Evolutionary conservation across 2,329 filamentous ascomycete species (phyloP), one percentile per base, ranked within the genome.

Genomic region (Dothistroma pini): DNA sequence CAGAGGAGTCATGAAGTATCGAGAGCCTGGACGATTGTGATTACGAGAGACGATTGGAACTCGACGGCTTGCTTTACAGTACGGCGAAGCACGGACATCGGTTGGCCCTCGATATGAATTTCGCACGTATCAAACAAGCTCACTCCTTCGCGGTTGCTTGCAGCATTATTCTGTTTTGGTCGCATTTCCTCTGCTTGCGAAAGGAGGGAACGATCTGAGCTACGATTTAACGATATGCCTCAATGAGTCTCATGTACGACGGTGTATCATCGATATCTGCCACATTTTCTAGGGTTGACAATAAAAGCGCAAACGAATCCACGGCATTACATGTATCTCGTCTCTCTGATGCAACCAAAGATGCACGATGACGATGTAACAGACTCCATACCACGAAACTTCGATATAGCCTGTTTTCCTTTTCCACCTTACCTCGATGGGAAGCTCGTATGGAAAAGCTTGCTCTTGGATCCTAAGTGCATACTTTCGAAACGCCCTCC

Each of bases 1-100:
- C n/a, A 60, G 75, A 49, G 75, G 75, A 19, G 70, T 71, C 35
- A 77, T 77, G 75, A 75, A 75, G 54, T 75, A 70, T 63, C 67
- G 74, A 31, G 72, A 75, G 58, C 67, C 70, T 19, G 66, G 63
- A 16, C 55, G 65, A 56, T 50, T 64, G 25, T 69, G 59, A 64
- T 59, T 44, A 6, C 41, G 41, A 44, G 16, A n/a, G n/a, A 38
- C 10, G 34, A 38, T 16, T 38, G 34, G 34, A 29, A 29, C 14
- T 38, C 10, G 34, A 38, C 34, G 41, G 16, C 16, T 9, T n/a
- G 41, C 41, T n/a, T 4, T 44, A 14, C 9, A 19, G 8, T 44
- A n/a, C 8, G n/a, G 41, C 14, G 4, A 19, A 29, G 25, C 25
- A 19, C 41, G n/a, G 41, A 44, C 5, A 16, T 5, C n/a, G 41